Evolutionary conservation across 805 yeast species (phyloP).

Genomic region (Gaillardinia entomophila): DNA sequence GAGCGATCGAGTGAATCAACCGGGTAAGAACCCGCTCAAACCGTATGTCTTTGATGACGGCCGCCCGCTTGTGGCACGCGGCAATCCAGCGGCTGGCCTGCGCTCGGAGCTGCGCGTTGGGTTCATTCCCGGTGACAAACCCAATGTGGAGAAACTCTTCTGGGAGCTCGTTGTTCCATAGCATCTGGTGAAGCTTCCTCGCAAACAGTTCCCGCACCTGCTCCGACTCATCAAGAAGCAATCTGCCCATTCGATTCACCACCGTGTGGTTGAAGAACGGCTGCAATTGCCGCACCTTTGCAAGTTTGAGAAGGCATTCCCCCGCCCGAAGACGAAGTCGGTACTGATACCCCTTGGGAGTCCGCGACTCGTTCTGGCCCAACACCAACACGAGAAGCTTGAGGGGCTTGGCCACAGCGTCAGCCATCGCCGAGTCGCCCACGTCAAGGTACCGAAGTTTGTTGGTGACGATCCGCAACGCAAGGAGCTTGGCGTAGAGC

Average conservation of each 20-base stretch:
- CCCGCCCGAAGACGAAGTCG: constrained; percentile 69
- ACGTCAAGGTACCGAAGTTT: constrained; percentile 35
- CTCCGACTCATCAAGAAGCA: constrained; percentile 63
- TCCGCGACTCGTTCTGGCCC: constrained; percentile 56
- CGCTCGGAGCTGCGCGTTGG: constrained; percentile 43
- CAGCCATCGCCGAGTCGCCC: constrained; percentile 25
- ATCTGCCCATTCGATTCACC: constrained; percentile 47
- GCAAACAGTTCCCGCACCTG: constrained; percentile 52
- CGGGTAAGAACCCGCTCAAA: constrained; percentile 67
- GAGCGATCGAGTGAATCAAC: constrained; percentile 64
- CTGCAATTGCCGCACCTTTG: constrained; percentile 48
- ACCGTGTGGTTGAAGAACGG: constrained; percentile 46
- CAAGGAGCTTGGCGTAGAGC: constrained; percentile 44
- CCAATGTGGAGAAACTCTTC: constrained; percentile 62
- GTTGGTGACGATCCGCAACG: constrained; percentile 55
- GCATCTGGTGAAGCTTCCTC: constrained; percentile 41
- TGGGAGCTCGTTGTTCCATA: constrained; percentile 51
- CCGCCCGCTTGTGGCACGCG: constrained; percentile 44
- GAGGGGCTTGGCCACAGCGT: constrained; percentile 38
- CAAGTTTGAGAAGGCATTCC: constrained; percentile 54
- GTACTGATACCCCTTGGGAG: constrained; percentile 59
- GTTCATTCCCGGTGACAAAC: constrained; percentile 76
- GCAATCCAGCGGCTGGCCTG: constrained; percentile 66
- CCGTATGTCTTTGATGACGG: constrained; percentile 34
- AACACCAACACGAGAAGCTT: constrained; percentile 63